phyloP scores from a whole-genome alignment of 2,329 filamentous ascomycete genomes.

The Paracorniculantispora psalliotae region DNA sequence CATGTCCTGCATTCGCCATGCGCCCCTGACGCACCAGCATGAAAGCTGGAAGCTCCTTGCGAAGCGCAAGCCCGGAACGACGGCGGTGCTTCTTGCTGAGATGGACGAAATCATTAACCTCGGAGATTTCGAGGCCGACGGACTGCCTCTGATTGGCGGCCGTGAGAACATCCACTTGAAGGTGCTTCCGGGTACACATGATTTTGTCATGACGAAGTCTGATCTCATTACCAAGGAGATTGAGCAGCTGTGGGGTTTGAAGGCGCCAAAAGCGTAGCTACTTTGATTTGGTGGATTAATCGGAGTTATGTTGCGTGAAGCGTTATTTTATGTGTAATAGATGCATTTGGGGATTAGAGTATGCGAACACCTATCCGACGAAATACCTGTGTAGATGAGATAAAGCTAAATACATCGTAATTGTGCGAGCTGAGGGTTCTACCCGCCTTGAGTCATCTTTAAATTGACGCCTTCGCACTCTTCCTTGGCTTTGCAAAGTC shows the following conservation, averaged over 20 bases:
- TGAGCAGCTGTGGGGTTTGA: conserved; percentile 41
- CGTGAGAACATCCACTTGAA: conserved; percentile 44
- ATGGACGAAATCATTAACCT: conserved; percentile 48
- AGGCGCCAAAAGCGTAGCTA: background rate
- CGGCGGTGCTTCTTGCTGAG: conserved; percentile 47
- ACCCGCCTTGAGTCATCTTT: too few relatives aligned
- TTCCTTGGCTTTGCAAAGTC: too few relatives aligned
- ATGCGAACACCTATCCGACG: background rate
- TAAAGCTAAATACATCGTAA: too few relatives aligned
- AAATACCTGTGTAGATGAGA: too few relatives aligned
- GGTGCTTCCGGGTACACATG: conserved; percentile 51
- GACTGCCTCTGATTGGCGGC: conserved; percentile 47
- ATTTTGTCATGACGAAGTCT: conserved; percentile 57
- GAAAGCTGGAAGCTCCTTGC: conserved; percentile 45
- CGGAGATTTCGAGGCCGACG: conserved; percentile 45
- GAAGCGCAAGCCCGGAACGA: conserved; percentile 36
- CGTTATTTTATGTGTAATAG: background rate
- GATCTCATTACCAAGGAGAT: conserved; percentile 40
- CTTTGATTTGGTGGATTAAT: background rate
- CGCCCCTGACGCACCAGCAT: conserved; percentile 49
- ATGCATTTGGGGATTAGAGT: background rate
- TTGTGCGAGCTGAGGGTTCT: too few relatives aligned
- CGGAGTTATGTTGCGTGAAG: background rate
- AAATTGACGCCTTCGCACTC: too few relatives aligned
- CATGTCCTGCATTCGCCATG: conserved; percentile 51